Percentiles rank a stretch among this genome's conserved stretches.
These are phyloP conservation scores for Cordyceps javanica DNA, from an alignment of 2,329 filamentous ascomycete genomes.

Conservation along the genomic window DNA sequence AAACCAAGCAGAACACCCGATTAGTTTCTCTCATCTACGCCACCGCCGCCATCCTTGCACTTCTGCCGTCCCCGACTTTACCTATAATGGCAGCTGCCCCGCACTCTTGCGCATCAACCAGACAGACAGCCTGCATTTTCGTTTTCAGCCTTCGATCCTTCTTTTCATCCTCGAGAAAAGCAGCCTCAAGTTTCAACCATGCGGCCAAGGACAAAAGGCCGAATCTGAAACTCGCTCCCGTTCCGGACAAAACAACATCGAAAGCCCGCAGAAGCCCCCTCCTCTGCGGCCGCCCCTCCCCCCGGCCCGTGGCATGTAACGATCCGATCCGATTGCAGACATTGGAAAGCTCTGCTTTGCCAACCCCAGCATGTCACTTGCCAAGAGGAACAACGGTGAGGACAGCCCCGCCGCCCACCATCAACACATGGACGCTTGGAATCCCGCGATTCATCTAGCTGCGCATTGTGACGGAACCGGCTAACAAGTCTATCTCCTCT, in stretches of 20 bases:
- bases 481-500: no score
- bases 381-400: conserved; percentile 23
- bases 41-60: no score
- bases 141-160: background rate
- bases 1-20: no score
- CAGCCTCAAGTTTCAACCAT: background rate
- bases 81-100: background rate
- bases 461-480: background rate
- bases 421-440: background rate
- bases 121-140: background rate
- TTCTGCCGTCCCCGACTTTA: background rate
- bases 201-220: background rate
- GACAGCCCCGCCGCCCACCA: no score
- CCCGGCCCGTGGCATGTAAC: background rate
- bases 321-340: background rate
- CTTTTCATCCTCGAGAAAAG: background rate
- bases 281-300: background rate
- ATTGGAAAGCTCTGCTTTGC: background rate
- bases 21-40: no score
- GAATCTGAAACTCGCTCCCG: no score
- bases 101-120: conserved; percentile 3
- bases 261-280: no score
- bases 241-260: no score
- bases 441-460: background rate
- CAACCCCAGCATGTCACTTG: conserved; percentile 20